These are phyloP conservation scores for Hypoxylon sp. DNA, from an alignment of 2,329 filamentous ascomycete genomes.

Conservation along the genomic window DNA sequence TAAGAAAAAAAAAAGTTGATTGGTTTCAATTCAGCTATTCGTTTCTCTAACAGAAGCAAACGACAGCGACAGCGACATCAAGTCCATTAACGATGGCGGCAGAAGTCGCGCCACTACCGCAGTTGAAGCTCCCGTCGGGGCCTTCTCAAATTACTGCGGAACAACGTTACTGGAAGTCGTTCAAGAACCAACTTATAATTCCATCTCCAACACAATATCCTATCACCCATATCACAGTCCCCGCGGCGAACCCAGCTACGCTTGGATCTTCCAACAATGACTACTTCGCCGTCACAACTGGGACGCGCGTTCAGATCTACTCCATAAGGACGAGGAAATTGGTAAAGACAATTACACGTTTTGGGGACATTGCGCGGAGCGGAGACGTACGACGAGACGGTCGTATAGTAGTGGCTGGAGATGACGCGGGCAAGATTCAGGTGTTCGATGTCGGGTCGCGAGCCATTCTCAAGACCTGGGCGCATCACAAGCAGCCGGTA, in stretches of 20 bases:
- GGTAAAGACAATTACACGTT: slow-evolving; percentile 93
- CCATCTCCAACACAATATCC: slow-evolving; percentile 92
- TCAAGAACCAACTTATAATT: slow-evolving; percentile 91
- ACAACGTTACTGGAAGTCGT: slow-evolving; percentile 96
- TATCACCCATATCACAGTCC: slow-evolving; percentile 90
- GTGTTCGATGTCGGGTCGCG: slow-evolving; percentile 92
- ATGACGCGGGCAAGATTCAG: slow-evolving; percentile 92
- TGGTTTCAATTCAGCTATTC: slow-evolving; percentile 28
- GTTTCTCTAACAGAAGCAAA: slow-evolving; percentile 36
- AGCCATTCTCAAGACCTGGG: slow-evolving; percentile 95
- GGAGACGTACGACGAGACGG: slow-evolving; percentile 92
- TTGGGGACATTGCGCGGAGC: slow-evolving; percentile 90
- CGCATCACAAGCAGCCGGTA: slow-evolving; percentile 92
- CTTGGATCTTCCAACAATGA: slow-evolving; percentile 70
- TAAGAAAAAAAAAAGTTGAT: slow-evolving; percentile 41
- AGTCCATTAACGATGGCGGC: slow-evolving; percentile 77
- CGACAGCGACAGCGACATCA: slow-evolving; percentile 32
- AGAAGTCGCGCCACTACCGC: slow-evolving; percentile 83
- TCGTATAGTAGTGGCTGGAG: slow-evolving; percentile 88
- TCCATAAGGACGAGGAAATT: slow-evolving; percentile 92
- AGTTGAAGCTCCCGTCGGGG: slow-evolving; percentile 85
- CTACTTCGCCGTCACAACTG: slow-evolving; percentile 93
- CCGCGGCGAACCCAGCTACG: slow-evolving; percentile 62
- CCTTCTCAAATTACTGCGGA: slow-evolving; percentile 89
- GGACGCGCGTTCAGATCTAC: slow-evolving; percentile 93